phyloP scores from a whole-genome alignment of 2,329 filamentous ascomycete species.

The Anthostomella pinea region DNA sequence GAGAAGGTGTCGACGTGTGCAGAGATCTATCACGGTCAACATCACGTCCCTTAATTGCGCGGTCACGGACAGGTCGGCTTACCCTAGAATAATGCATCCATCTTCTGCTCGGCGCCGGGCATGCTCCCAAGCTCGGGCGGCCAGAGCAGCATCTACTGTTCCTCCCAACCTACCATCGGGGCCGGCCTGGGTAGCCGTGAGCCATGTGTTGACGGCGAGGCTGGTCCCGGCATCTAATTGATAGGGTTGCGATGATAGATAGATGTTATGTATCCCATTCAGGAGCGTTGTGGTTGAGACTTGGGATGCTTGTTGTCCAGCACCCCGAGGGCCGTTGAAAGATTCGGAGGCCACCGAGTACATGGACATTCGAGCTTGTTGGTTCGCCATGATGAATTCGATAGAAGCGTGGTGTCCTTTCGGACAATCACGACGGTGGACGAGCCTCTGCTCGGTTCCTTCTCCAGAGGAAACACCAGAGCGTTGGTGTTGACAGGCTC shows the following conservation, averaged over 20 bases:
- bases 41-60: constrained; percentile 3
- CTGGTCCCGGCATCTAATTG: constrained; percentile 85
- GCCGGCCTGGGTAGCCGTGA: constrained; percentile 71
- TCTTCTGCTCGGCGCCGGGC: constrained; percentile 91
- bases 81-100: constrained; percentile 88
- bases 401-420: constrained; percentile 34
- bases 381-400: constrained; percentile 52
- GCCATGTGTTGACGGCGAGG: constrained; percentile 92
- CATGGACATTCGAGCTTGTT: constrained; percentile 58
- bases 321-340: constrained; percentile 52
- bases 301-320: constrained; percentile 69
- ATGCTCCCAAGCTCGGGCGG: constrained; percentile 90
- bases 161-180: constrained; percentile 69
- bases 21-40: constrained; percentile 61
- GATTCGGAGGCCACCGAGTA: constrained; percentile 67
- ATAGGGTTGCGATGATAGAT: constrained; percentile 79
- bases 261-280: constrained; percentile 88
- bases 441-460: constrained; percentile 3
- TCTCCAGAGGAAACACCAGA: neutral
- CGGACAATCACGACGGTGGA: constrained; percentile 38
- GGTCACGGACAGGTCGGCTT: too few species aligned
- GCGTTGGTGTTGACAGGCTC: too few species aligned
- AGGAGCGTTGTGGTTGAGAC: constrained; percentile 91
- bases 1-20: constrained; percentile 81
- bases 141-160: constrained; percentile 76